These are phyloP conservation scores for Chamaecyparis obtusa DNA, from an alignment of 75 land plant species.

Conservation along the genomic window DNA sequence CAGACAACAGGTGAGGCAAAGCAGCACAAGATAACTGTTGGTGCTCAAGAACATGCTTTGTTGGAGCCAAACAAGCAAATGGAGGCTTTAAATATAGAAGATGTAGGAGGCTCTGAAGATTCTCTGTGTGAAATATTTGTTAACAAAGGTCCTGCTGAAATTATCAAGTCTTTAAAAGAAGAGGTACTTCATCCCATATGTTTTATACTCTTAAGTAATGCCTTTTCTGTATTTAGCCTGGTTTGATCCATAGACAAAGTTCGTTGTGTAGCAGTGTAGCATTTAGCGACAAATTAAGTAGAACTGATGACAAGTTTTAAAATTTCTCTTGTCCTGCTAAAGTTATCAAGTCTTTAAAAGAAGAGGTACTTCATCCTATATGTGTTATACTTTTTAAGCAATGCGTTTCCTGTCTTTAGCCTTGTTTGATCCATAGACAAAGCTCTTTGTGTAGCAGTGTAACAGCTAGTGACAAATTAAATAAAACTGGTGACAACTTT, in stretches of 20 bases:
- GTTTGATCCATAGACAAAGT: neutral
- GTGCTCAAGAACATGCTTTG: neutral
- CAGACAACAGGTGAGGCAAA: neutral
- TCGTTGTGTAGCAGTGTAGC: neutral
- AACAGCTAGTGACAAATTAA: neutral
- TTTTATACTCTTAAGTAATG: neutral
- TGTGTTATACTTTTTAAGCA: neutral
- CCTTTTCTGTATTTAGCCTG: neutral
- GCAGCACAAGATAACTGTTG: neutral
- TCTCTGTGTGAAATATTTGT: conserved; percentile 1
- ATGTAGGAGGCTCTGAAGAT: conserved; percentile 2
- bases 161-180: conserved; percentile 2
- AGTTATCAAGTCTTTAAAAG: neutral
- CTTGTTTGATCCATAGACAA: neutral
- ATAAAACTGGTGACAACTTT: neutral
- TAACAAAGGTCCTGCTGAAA: neutral
- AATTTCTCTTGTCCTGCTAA: no score
- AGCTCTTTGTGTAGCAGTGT: neutral
- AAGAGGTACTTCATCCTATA: conserved; percentile 8
- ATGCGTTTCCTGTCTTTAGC: neutral
- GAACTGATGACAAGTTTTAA: no score
- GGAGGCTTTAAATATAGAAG: conserved; percentile 4
- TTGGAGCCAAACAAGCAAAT: neutral
- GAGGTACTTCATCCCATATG: conserved; percentile 3
- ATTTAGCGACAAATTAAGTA: neutral